phyloP scores from a whole-genome alignment of 768 basidiomycete genomes.

The Auriculariales sp. region DNA sequence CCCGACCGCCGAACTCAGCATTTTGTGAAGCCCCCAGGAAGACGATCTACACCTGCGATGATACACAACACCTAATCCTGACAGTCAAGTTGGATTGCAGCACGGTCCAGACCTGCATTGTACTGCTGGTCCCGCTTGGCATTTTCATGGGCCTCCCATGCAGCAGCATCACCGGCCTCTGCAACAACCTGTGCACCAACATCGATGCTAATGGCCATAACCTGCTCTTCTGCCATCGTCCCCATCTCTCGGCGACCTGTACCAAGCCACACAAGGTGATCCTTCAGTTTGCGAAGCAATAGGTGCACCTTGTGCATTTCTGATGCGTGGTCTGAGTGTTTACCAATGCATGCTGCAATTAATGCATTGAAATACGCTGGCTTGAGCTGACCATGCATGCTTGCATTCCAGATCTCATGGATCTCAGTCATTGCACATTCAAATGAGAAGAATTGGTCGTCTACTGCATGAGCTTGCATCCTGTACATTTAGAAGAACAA shows the following conservation, averaged over 20 bases:
- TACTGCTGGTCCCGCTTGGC: conserved; percentile 8
- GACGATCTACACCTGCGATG: too few relatives aligned
- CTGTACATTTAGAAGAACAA: not conserved
- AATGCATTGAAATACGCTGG: not conserved
- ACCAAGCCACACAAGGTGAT: not conserved
- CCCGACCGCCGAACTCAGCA: too few relatives aligned
- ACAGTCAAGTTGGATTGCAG: conserved; percentile 9
- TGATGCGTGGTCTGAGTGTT: conserved; percentile 15
- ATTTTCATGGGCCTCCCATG: not conserved
- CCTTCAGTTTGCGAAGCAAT: conserved; percentile 6
- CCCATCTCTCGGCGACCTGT: conserved; percentile 3
- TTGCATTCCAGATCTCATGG: not conserved
- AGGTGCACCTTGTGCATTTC: conserved; percentile 16
- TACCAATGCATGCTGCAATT: not conserved
- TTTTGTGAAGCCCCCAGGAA: too few relatives aligned
- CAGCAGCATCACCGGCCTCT: not conserved
- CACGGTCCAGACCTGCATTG: conserved; percentile 7
- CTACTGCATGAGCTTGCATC: not conserved
- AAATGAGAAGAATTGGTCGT: not conserved
- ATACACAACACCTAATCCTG: too few relatives aligned
- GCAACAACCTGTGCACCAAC: not conserved
- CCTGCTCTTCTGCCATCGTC: not conserved
- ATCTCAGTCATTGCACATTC: not conserved
- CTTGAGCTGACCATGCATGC: not conserved
- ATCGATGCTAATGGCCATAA: not conserved